Conservation (phyloP, 169 alveolate species). For the Plasmodium sp. region DNA sequence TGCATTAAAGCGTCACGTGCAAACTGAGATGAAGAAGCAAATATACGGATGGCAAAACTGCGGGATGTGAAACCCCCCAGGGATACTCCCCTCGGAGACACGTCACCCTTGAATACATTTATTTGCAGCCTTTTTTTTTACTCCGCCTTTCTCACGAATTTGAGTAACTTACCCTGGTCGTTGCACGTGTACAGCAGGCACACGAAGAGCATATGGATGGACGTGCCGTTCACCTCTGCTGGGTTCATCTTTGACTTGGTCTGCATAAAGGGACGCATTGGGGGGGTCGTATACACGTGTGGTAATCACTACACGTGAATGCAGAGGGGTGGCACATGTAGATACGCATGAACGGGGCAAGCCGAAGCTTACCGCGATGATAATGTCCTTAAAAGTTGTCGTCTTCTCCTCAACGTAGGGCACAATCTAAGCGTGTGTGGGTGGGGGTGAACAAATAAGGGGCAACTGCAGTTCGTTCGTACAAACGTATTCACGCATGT, state of each 20-base stretch:
- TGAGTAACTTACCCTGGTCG: conserved; percentile 49
- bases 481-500: not conserved
- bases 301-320: not conserved
- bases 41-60: not conserved
- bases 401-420: conserved; percentile 53
- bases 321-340: not conserved
- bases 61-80: not conserved
- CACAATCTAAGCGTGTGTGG: conserved; percentile 17
- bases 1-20: not conserved
- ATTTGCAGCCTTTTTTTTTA: not conserved
- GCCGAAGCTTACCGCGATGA: conserved; percentile 9
- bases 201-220: conserved; percentile 70
- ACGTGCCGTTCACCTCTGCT: conserved; percentile 44
- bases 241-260: conserved; percentile 33
- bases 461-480: not conserved
- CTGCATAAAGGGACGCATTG: not conserved
- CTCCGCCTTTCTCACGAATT: not conserved
- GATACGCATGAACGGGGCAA: not conserved
- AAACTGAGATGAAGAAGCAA: not conserved
- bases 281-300: not conserved
- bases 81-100: not conserved
- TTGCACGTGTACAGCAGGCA: conserved; percentile 66
- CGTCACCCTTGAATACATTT: not conserved
- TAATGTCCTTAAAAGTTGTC: conserved; percentile 45
- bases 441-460: not conserved